A percentile compares a stretch with the other conserved stretches of the same genome.
Evolutionary conservation across 139 green algal genomes (phyloP).

Genomic region (Raphidocelis subcapitata): DNA sequence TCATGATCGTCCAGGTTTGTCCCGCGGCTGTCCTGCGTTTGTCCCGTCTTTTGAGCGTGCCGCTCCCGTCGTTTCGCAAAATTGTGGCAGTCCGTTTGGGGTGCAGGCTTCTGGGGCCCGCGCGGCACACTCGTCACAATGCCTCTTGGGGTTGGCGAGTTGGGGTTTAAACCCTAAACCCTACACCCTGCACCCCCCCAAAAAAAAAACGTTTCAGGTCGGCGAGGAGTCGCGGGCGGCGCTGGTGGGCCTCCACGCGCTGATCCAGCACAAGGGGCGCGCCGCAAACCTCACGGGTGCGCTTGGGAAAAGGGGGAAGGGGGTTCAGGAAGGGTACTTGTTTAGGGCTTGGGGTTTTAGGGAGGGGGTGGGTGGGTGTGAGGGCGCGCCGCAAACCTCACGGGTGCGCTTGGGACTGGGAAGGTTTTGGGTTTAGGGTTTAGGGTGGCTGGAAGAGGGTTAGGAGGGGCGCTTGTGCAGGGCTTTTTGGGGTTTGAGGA

Average conservation of each 20-base stretch:
- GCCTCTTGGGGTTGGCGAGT: too few relatives aligned
- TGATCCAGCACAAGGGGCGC: constrained; percentile 10
- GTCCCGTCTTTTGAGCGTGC: too few relatives aligned
- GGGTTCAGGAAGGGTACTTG: background rate
- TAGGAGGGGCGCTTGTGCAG: background rate
- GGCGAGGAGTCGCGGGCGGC: constrained; percentile 8
- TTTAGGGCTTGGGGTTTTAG: background rate
- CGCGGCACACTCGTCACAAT: too few relatives aligned
- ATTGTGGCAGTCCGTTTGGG: too few relatives aligned
- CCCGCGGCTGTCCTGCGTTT: too few relatives aligned
- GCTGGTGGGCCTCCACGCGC: constrained; percentile 10
- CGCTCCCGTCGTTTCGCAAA: too few relatives aligned
- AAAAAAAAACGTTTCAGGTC: background rate
- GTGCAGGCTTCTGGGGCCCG: too few relatives aligned
- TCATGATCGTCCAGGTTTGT: constrained; percentile 48
- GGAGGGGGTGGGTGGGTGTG: background rate
- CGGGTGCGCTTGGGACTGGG: background rate
- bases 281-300: constrained; percentile 5
- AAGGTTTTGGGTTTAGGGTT: background rate
- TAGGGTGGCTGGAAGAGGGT: background rate
- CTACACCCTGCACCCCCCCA: too few relatives aligned
- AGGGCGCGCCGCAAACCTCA: background rate
- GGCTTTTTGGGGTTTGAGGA: background rate
- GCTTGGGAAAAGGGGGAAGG: background rate
- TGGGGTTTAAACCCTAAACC: too few relatives aligned